Base-by-base conservation (phyloP, 2,329 filamentous ascomycete genomes). In the Fusarium torreyae region DNA sequence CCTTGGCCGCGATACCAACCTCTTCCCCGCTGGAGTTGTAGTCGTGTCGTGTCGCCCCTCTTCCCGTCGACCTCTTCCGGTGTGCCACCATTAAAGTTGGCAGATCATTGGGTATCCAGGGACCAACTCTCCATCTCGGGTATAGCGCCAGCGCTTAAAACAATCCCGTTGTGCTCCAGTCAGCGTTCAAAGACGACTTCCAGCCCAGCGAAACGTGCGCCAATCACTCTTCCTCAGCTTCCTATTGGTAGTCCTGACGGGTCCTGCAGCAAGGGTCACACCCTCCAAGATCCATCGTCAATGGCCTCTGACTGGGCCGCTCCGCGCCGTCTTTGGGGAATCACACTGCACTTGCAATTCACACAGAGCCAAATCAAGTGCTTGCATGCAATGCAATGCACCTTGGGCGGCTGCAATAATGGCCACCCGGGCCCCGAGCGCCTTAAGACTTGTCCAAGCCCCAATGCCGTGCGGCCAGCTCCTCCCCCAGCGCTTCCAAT, bases 61-160 rank as follows among this genome's bases (percentile, higher is more conserved):
- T 5, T 56, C 28, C 57, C 36, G 34, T 15, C 28, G 9, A 33
- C 24, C 48, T 39, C 46, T 53, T 45, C 42, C 51, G 24, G 40
- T 57, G 57, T 61, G 46, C 60, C 15, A 49, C 60, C 26, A 63
- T 26, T 57, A 54, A 55, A 45, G 17, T 24, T 26, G 7, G 9
- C 14, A n/a, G 38, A 43, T 52, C 18, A 74, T 74, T 74, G 72
- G 72, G 53, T 20, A 6, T 22, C 24, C 39, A 13, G 24, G 34
- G 36, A 49, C 53, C 46, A 36, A 28, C 10, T 18, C 36, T 10
- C 69, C 55, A 20, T 55, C 53, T 48, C 7, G 26, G 67, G 66
- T 45, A 58, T 72, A 66, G 73, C 57, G 73, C 61, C 68, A 73
- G 73, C 73, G 73, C 73, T 75, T 75, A 75, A 57, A 45, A 18